Conservation (phyloP, 1,284 basidiomycete genomes). For the Marasmius oreades region DNA sequence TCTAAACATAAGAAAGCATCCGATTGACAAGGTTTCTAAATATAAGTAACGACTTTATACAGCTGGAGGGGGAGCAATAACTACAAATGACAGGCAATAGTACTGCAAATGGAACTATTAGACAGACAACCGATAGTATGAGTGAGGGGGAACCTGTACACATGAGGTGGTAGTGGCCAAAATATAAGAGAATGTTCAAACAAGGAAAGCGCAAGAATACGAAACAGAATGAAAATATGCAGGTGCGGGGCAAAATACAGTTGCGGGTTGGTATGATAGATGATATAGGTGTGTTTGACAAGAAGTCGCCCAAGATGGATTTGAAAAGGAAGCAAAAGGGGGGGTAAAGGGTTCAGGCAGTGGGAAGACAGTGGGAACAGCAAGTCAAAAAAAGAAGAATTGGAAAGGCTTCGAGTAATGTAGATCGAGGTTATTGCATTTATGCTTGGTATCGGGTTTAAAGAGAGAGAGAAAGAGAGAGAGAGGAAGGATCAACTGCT, state of each 20-base stretch:
- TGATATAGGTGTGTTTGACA: constrained; percentile 10
- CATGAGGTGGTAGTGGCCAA: constrained; percentile 40
- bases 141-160: constrained; percentile 52
- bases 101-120: constrained; percentile 49
- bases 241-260: constrained; percentile 63
- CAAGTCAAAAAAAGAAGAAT: constrained; percentile 28
- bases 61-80: constrained; percentile 45
- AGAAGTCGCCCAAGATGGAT: constrained; percentile 11
- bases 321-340: constrained; percentile 18
- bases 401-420: constrained; percentile 27
- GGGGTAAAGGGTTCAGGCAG: constrained; percentile 14
- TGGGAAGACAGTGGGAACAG: constrained; percentile 19
- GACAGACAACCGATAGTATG: constrained; percentile 48
- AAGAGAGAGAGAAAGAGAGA: constrained; percentile 23
- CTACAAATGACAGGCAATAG: constrained; percentile 66
- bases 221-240: constrained; percentile 43
- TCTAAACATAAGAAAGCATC: constrained; percentile 14
- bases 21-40: constrained; percentile 26
- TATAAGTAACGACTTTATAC: constrained; percentile 41
- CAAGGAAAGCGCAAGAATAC: constrained; percentile 39
- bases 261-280: constrained; percentile 48
- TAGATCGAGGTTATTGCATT: constrained; percentile 18
- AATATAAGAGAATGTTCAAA: constrained; percentile 40
- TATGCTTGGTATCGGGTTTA: constrained; percentile 11
- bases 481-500: constrained; percentile 1